Evolutionary conservation across 306 rosid species (phyloP), one percentile per base, ranked within the genome.

Genomic region (Ochetophila trinervis): DNA sequence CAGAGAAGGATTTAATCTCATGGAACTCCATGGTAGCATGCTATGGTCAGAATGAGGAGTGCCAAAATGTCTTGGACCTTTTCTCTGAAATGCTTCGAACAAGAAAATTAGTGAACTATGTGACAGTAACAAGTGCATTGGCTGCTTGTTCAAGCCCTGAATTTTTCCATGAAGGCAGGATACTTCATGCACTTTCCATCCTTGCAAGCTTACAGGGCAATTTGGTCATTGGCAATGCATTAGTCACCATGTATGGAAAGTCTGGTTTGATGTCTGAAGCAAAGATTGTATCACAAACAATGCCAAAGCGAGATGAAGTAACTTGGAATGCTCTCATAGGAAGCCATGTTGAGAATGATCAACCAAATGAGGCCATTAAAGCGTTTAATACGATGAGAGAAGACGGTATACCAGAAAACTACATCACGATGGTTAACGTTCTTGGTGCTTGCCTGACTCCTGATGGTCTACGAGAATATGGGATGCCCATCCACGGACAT

Each of bases 311-410:
- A 68, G 89, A 93, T 53, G 84, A 74, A 79, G 86, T 93, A 49
- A 87, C 94, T n/a, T 93, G 97, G 97, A 93, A 89, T 50, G 77
- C 97, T 22, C 87, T 93, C 24, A 83, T 93, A 15, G 97, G 97
- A 53, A 74, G 96, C 60, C 78, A 77, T 75, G 83, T 96, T 49
- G 90, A 84, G 71, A 78, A 86, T 75, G 70, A 70, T 66, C 84
- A 93, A 70, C 80, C 91, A 16, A 80, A 83, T 69, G 89, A 86
- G 37, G 87, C 87, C 58, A 53, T 86, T 23, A 57, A 74, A 71
- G 82, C 90, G 77, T 87, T 93, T 63, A 83, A 79, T 53, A 61
- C 72, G 59, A 74, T 84, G 89, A 80, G 86, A 80, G 66, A 80
- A 76, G 89, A 88, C 72, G 86, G 84, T 24, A n/a, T 78, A 19